Percentiles rank a stretch among this genome's conserved stretches.
phyloP scores from a whole-genome alignment of 2,329 filamentous ascomycete genomes.

The Phialocephala subalpina region DNA sequence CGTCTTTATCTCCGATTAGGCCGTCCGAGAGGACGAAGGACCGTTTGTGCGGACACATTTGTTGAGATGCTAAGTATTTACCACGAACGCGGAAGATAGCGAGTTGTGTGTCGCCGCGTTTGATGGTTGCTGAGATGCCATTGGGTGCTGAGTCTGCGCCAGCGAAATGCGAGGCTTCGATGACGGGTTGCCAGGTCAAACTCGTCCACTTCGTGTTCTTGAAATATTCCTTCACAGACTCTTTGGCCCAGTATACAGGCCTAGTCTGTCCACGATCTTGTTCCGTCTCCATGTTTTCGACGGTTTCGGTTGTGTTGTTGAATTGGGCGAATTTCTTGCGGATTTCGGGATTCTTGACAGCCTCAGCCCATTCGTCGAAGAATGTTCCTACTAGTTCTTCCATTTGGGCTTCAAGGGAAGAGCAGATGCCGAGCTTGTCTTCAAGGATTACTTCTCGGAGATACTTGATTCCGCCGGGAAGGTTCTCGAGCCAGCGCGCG shows the following conservation, averaged over 20 bases:
- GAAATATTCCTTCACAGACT: constrained; percentile 75
- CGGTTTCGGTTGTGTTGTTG: constrained; percentile 78
- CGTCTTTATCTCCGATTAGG: constrained; percentile 68
- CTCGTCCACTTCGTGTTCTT: constrained; percentile 70
- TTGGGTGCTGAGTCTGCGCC: constrained; percentile 69
- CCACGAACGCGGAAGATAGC: constrained; percentile 86
- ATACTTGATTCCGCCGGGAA: constrained; percentile 86
- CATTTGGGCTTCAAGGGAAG: constrained; percentile 88
- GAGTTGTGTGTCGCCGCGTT: constrained; percentile 88
- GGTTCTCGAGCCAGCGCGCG: constrained; percentile 84
- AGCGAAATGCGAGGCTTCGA: constrained; percentile 74
- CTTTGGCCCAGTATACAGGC: constrained; percentile 80
- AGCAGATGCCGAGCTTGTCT: constrained; percentile 86
- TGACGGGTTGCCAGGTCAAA: constrained; percentile 81
- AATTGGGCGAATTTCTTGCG: constrained; percentile 82
- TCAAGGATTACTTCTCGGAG: constrained; percentile 83
- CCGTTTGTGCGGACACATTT: constrained; percentile 95
- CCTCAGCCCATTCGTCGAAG: constrained; percentile 93
- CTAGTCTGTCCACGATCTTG: constrained; percentile 76
- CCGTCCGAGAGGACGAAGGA: constrained; percentile 90
- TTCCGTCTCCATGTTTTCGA: constrained; percentile 74
- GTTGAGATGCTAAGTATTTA: constrained; percentile 84
- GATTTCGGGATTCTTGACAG: constrained; percentile 72
- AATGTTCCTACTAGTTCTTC: constrained; percentile 81
- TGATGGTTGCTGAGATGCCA: constrained; percentile 79